Evolutionary conservation across 2,329 filamentous ascomycete genomes (phyloP).

Genomic region (Phoma herbarum): DNA sequence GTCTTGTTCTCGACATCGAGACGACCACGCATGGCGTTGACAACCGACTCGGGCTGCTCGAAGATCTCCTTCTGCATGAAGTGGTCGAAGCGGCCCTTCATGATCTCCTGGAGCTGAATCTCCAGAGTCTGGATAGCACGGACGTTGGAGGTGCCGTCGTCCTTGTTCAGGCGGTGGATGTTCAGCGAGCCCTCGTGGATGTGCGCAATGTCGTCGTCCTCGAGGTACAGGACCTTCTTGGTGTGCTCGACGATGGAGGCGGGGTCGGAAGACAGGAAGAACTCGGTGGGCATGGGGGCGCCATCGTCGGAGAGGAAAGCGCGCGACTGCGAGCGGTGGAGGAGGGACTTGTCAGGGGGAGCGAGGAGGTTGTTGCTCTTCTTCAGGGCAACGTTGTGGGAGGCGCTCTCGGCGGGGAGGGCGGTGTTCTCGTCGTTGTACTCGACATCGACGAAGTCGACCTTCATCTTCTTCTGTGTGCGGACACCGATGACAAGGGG

Average conservation of each 20-base stretch:
- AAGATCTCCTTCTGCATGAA: conserved; percentile 99
- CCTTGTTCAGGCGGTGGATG: conserved; percentile 97
- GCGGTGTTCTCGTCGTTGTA: conserved; percentile 82
- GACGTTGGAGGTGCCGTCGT: conserved; percentile 95
- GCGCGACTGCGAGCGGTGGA: conserved; percentile 97
- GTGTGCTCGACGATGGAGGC: conserved; percentile 99
- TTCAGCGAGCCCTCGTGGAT: conserved; percentile 99
- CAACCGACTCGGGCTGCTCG: conserved; percentile 98
- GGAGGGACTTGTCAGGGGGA: conserved; percentile 94
- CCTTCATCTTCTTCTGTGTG: conserved; percentile 99
- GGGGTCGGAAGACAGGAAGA: conserved; percentile 98
- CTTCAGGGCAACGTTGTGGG: conserved; percentile 96
- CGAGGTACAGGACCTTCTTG: conserved; percentile 99
- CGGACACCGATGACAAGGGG: conserved; percentile 96
- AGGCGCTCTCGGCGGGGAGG: conserved; percentile 90
- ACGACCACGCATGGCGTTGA: conserved; percentile 99
- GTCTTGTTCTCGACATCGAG: conserved; percentile 92
- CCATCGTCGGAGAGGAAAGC: conserved; percentile 99
- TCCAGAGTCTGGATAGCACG: conserved; percentile 98
- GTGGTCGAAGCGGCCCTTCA: conserved; percentile 99
- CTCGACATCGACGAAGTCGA: conserved; percentile 99
- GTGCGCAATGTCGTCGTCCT: conserved; percentile 99
- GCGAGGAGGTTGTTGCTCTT: conserved; percentile 74
- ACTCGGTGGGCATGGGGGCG: conserved; percentile 96
- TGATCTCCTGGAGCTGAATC: conserved; percentile 99